Conservation (phyloP, 257 asterid genomes). For the Scutellaria baicalensis region DNA sequence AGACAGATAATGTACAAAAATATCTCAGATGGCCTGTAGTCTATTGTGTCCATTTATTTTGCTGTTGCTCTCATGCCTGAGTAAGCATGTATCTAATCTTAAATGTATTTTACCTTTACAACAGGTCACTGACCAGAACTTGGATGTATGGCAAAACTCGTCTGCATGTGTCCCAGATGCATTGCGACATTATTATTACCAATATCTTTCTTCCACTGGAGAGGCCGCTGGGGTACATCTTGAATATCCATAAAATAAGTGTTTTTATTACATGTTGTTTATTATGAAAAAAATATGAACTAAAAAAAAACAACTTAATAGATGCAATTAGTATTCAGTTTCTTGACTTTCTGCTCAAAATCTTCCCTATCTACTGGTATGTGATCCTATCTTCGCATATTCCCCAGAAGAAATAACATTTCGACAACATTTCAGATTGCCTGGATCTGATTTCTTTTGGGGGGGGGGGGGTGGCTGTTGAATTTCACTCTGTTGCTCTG, state of each 20-base stretch:
- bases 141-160: conserved; percentile 79
- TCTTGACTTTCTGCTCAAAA: conserved; percentile 9
- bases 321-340: conserved; percentile 1
- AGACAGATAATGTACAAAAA: neutral
- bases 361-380: neutral
- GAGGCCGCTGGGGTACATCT: conserved; percentile 86
- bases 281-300: neutral
- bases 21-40: neutral
- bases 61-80: conserved; percentile 7
- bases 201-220: conserved; percentile 74
- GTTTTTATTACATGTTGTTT: conserved; percentile 1
- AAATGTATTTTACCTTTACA: conserved; percentile 11
- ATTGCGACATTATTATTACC: conserved; percentile 89
- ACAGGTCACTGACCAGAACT: conserved; percentile 88
- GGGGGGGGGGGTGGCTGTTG: neutral
- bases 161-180: conserved; percentile 89
- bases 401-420: neutral
- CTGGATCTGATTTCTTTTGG: neutral
- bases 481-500: neutral
- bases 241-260: conserved; percentile 11
- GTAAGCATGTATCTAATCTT: conserved; percentile 6
- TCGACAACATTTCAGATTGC: neutral
- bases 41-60: conserved; percentile 1
- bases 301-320: conserved; percentile 1
- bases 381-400: neutral